Conservation (phyloP, 2,329 filamentous ascomycete species). For the Xylariaceae sp. region DNA sequence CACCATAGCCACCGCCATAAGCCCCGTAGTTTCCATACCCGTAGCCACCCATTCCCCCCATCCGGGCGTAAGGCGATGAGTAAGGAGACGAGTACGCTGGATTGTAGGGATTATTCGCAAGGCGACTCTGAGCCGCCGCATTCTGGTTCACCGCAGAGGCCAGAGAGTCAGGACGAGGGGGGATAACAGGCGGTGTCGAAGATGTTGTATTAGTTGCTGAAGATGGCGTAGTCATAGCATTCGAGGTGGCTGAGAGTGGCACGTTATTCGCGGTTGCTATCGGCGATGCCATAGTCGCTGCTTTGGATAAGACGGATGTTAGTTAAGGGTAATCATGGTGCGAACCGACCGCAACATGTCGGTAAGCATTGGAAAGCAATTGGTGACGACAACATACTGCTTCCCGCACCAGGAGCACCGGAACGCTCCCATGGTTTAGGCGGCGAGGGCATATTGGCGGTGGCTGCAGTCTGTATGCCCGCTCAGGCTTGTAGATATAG, state of each 20-base stretch:
- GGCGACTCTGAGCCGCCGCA: conserved; percentile 69
- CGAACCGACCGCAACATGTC: conserved; percentile 8
- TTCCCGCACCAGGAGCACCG: conserved; percentile 45
- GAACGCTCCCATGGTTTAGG: conserved; percentile 96
- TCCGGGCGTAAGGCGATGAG: conserved; percentile 35
- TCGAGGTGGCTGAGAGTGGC: conserved; percentile 37
- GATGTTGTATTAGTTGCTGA: conserved; percentile 29
- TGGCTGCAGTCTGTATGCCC: conserved; percentile 7
- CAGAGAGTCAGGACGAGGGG: conserved; percentile 73
- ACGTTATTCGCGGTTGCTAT: conserved; percentile 40
- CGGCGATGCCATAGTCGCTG: conserved; percentile 32
- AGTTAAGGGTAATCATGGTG: not conserved
- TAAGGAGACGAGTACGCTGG: conserved; percentile 49
- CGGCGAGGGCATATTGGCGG: conserved; percentile 61
- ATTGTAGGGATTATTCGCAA: conserved; percentile 48
- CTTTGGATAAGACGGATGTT: conserved; percentile 32
- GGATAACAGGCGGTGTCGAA: conserved; percentile 59
- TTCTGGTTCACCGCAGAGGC: conserved; percentile 79
- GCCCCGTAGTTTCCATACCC: conserved; percentile 38
- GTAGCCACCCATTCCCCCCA: conserved; percentile 31
- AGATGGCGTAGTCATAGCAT: conserved; percentile 36
- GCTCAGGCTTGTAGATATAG: conserved; percentile 2
- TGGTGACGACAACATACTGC: conserved; percentile 40
- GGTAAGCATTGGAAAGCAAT: conserved; percentile 11
- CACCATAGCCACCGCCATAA: conserved; percentile 41